Evolutionary conservation across 306 rosid genomes (phyloP).

Genomic region (Malus orientalis): DNA sequence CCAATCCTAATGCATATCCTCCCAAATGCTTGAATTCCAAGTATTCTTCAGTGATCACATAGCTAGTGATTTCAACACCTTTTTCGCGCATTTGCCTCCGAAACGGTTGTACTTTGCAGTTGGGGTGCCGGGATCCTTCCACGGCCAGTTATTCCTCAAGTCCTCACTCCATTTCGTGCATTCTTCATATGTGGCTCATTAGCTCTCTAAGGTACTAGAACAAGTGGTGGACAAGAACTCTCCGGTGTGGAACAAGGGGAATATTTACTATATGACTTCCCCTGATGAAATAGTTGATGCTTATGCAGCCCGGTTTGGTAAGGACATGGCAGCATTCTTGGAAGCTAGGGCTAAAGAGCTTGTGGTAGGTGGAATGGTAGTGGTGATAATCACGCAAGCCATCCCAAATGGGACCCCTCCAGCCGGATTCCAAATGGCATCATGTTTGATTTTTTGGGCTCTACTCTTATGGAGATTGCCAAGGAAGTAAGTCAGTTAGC

Average conservation of each 20-base stretch:
- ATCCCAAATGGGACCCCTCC: neutral
- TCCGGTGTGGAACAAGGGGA: neutral
- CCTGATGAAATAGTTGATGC: neutral
- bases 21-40: conserved; percentile 13
- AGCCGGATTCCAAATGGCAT: neutral
- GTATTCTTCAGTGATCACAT: conserved; percentile 11
- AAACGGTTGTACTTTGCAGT: neutral
- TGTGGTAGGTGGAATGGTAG: conserved; percentile 1
- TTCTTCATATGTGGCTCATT: neutral
- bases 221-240: conserved; percentile 1
- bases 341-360: conserved; percentile 8
- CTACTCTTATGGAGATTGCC: conserved; percentile 4
- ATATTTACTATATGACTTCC: neutral
- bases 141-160: neutral
- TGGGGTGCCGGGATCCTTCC: conserved; percentile 7
- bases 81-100: neutral
- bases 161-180: conserved; percentile 5
- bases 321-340: conserved; percentile 1
- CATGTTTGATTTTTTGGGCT: conserved; percentile 1
- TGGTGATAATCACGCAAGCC: neutral
- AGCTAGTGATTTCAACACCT: conserved; percentile 13
- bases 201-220: neutral
- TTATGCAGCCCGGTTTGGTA: neutral
- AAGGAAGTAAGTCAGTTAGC: neutral
- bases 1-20: neutral